phyloP scores from a whole-genome alignment of 2,329 filamentous ascomycete genomes.

The Alternaria atra region DNA sequence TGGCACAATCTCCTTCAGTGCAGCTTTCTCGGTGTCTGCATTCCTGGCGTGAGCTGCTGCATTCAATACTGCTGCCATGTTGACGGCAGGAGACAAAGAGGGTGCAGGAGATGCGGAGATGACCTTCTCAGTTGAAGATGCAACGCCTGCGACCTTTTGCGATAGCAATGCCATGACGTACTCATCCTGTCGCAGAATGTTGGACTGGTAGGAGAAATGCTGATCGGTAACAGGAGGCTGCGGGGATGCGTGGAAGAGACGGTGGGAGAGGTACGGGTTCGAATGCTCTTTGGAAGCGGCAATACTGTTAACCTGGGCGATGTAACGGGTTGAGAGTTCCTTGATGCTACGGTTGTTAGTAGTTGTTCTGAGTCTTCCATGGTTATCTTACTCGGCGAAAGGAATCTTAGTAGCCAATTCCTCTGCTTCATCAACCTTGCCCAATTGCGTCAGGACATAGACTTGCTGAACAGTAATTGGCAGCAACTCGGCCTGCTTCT shows the following conservation, averaged over 20 bases:
- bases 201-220: constrained; percentile 76
- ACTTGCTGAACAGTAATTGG: constrained; percentile 81
- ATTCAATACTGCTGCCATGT: constrained; percentile 69
- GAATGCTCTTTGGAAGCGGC: constrained; percentile 56
- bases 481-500: constrained; percentile 76
- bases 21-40: constrained; percentile 67
- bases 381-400: constrained; percentile 64
- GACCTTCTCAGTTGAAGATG: constrained; percentile 61
- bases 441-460: constrained; percentile 73
- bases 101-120: constrained; percentile 57
- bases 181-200: constrained; percentile 68
- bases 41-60: constrained; percentile 78
- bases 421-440: constrained; percentile 71
- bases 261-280: constrained; percentile 75
- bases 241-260: constrained; percentile 66
- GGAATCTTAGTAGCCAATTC: constrained; percentile 69
- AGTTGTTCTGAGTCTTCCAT: constrained; percentile 1
- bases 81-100: constrained; percentile 61
- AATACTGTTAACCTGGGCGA: constrained; percentile 73
- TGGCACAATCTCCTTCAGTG: constrained; percentile 73
- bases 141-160: constrained; percentile 73
- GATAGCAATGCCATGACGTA: constrained; percentile 71
- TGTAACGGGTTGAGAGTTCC: constrained; percentile 71
- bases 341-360: constrained; percentile 61
- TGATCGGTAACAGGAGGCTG: constrained; percentile 66